phyloP scores from a whole-genome alignment of 306 rosid species.

The Castanea crenata region DNA sequence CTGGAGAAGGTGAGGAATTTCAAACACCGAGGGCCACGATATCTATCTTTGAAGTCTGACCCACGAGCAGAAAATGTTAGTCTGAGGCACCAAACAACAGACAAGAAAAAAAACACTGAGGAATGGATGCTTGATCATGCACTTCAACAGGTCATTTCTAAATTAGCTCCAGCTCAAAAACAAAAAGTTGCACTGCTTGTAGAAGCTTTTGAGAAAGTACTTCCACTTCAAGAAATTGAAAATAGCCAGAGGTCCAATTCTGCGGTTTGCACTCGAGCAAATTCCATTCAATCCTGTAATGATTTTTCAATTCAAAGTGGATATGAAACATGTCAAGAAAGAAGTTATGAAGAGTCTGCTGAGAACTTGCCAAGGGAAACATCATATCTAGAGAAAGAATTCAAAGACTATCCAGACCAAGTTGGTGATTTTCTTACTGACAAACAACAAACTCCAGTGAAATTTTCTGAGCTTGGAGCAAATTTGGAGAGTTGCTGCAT shows the following conservation, averaged over 20 bases:
- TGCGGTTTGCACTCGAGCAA: constrained; percentile 27
- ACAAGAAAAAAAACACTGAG: constrained; percentile 56
- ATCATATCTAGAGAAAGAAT: constrained; percentile 16
- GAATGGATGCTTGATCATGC: constrained; percentile 96
- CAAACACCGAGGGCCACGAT: constrained; percentile 29
- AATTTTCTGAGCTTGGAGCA: constrained; percentile 13
- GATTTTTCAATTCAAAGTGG: constrained; percentile 18
- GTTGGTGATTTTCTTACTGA: constrained; percentile 10
- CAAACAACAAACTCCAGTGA: constrained; percentile 25
- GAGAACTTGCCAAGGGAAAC: constrained; percentile 26
- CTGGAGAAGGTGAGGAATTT: constrained; percentile 66
- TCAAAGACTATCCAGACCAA: constrained; percentile 21
- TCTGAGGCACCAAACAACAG: constrained; percentile 56
- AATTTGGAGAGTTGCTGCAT: constrained; percentile 6
- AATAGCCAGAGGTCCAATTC: constrained; percentile 21
- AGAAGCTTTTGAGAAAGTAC: constrained; percentile 79
- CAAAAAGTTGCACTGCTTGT: constrained; percentile 66
- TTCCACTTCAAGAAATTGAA: constrained; percentile 52
- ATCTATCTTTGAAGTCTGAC: constrained; percentile 38
- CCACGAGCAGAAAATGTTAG: constrained; percentile 52
- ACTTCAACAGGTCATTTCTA: constrained; percentile 75
- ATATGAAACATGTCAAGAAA: constrained; percentile 26
- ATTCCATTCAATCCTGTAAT: constrained; percentile 30
- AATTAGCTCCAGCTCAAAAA: constrained; percentile 73
- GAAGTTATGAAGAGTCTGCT: constrained; percentile 10